A percentile compares a stretch with the other conserved stretches of the same genome.
These are phyloP conservation scores for Evansstolkia leycettana DNA, from an alignment of 495 filamentous ascomycete species.

Conservation along the genomic window DNA sequence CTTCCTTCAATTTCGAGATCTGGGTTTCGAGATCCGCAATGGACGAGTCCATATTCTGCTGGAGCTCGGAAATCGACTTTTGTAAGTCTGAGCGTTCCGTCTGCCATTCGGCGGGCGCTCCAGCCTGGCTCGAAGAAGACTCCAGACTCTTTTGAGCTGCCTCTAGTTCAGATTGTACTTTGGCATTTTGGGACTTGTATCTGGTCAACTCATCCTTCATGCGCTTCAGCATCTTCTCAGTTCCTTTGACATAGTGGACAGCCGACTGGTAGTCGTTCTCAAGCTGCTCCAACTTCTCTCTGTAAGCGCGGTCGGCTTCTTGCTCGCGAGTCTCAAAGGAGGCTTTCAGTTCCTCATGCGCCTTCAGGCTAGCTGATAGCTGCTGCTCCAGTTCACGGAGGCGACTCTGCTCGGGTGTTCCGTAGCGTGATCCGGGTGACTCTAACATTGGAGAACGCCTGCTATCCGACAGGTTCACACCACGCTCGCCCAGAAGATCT, in stretches of 20 bases:
- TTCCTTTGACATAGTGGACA: constrained; percentile 97
- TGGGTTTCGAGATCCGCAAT: constrained; percentile 58
- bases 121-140: constrained; percentile 14
- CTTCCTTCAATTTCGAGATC: constrained; percentile 49
- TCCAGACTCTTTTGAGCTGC: constrained; percentile 32
- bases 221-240: constrained; percentile 96
- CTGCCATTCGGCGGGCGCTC: constrained; percentile 56
- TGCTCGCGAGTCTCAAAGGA: constrained; percentile 66
- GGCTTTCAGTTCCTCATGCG: constrained; percentile 72
- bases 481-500: constrained; percentile 79
- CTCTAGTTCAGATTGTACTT: constrained; percentile 68
- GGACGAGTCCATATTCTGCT: constrained; percentile 53
- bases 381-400: constrained; percentile 84
- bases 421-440: constrained; percentile 61
- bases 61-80: constrained; percentile 51
- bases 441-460: constrained; percentile 46
- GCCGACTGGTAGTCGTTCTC: constrained; percentile 98
- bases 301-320: constrained; percentile 72
- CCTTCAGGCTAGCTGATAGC: constrained; percentile 60
- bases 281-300: constrained; percentile 82
- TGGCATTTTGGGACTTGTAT: constrained; percentile 76
- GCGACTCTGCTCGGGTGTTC: constrained; percentile 69
- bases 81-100: constrained; percentile 57
- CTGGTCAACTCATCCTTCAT: constrained; percentile 93
- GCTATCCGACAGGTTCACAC: constrained; percentile 48